These are phyloP conservation scores for Trichophyton benhamiae DNA, from an alignment of 2,329 filamentous ascomycete species.

Conservation along the genomic window DNA sequence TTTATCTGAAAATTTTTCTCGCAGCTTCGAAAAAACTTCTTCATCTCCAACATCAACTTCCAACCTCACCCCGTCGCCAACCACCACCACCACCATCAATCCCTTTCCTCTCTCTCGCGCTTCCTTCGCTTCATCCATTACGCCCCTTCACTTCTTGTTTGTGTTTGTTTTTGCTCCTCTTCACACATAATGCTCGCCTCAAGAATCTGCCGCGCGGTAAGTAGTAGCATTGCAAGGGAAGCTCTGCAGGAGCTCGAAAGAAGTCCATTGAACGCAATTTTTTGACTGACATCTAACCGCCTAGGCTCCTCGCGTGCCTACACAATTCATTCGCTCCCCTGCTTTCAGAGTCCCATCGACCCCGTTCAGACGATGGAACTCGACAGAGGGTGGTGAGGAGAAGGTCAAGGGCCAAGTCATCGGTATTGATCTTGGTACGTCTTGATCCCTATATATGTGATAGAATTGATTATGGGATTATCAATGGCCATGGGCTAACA, in stretches of 20 bases:
- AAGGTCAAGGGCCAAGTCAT: slow-evolving; percentile 96
- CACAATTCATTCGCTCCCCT: slow-evolving; percentile 55
- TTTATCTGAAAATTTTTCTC: slow-evolving; percentile 13
- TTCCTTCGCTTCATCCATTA: slow-evolving; percentile 17
- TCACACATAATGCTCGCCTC: slow-evolving; percentile 56
- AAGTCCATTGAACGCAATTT: neutral
- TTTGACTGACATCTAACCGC: neutral
- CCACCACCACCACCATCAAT: slow-evolving; percentile 7
- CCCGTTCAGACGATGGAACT: slow-evolving; percentile 51
- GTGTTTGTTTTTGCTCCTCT: slow-evolving; percentile 18
- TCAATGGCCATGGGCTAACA: neutral
- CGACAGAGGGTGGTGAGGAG: slow-evolving; percentile 45
- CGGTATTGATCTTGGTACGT: slow-evolving; percentile 88
- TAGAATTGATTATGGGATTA: neutral
- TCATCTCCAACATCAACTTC: slow-evolving; percentile 17
- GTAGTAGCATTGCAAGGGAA: slow-evolving; percentile 19
- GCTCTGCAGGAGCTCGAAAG: slow-evolving; percentile 2
- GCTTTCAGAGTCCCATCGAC: slow-evolving; percentile 57
- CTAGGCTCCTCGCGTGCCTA: slow-evolving; percentile 65
- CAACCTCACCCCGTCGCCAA: slow-evolving; percentile 20
- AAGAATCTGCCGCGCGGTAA: slow-evolving; percentile 62
- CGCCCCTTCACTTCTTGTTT: slow-evolving; percentile 22
- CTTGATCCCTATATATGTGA: neutral
- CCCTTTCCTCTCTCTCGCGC: slow-evolving; percentile 16
- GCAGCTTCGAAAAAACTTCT: slow-evolving; percentile 14